phyloP scores from a whole-genome alignment of 331 rosid species.

The Erythrophleum ivorense region DNA sequence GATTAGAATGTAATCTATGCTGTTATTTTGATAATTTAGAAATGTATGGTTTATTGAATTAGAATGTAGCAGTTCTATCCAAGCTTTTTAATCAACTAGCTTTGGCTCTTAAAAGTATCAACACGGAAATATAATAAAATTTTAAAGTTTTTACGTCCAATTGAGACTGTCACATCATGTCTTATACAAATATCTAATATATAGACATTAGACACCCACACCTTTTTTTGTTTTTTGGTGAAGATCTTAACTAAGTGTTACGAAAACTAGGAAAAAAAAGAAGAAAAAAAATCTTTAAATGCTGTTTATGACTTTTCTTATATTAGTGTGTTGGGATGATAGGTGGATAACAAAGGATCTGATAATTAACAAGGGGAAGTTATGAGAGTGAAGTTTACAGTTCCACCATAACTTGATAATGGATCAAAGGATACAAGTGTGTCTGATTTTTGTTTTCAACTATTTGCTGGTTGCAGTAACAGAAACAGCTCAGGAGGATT shows the following conservation, averaged over 20 bases:
- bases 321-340: conserved; percentile 9
- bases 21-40: conserved; percentile 29
- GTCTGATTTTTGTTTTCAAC: conserved; percentile 40
- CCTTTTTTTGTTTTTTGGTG: not conserved
- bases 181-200: not conserved
- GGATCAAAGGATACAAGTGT: conserved; percentile 36
- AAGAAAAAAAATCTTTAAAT: not conserved
- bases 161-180: not conserved
- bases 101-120: not conserved
- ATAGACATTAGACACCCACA: not conserved
- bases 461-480: conserved; percentile 33
- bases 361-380: conserved; percentile 12
- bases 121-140: not conserved
- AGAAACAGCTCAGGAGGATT: conserved; percentile 32
- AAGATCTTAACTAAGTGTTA: conserved; percentile 3
- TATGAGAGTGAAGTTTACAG: conserved; percentile 27
- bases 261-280: conserved; percentile 1
- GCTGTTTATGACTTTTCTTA: conserved; percentile 28
- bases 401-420: conserved; percentile 38
- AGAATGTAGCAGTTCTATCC: not conserved
- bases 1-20: too few relatives aligned
- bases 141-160: too few relatives aligned
- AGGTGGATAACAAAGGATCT: conserved; percentile 21
- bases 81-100: conserved; percentile 9
- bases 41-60: conserved; percentile 12